Conservation (phyloP, 495 filamentous ascomycete genomes). For the Xylaria scruposa region DNA sequence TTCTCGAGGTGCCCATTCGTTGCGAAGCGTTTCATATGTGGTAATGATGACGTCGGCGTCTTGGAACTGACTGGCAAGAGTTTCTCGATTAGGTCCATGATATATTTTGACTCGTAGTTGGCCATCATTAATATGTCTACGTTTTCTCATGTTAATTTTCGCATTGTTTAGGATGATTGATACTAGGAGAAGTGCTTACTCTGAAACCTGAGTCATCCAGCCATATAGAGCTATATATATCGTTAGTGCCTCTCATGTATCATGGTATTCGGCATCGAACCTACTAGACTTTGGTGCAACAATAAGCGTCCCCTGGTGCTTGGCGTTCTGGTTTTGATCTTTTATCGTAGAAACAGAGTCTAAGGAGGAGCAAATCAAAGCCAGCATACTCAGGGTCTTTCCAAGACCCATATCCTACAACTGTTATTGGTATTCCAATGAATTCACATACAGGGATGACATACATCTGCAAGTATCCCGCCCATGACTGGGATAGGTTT, state of each 20-base stretch:
- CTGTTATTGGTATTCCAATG: not conserved
- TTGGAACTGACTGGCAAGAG: not conserved
- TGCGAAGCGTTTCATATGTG: not conserved
- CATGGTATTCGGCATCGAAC: not conserved
- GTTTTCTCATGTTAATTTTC: not conserved
- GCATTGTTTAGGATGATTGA: no score
- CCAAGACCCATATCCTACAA: constrained; percentile 44
- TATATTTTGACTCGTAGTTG: not conserved
- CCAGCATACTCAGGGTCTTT: constrained; percentile 37
- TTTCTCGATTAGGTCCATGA: not conserved
- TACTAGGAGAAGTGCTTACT: not conserved
- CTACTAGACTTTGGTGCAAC: not conserved
- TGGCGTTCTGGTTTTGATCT: not conserved
- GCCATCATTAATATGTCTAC: not conserved
- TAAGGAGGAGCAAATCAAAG: constrained; percentile 35
- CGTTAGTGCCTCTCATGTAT: not conserved
- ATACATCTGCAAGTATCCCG: constrained; percentile 8
- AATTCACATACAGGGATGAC: not conserved
- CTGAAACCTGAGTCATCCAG: not conserved
- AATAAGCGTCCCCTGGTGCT: not conserved
- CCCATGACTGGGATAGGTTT: not conserved
- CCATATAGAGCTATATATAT: not conserved
- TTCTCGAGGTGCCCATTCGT: not conserved
- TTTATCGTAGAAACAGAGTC: constrained; percentile 24
- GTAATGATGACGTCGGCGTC: not conserved